These are phyloP conservation scores for Apophysomyces ossiformis DNA, from an alignment of 371 early-diverging fungal species.

Conservation along the genomic window DNA sequence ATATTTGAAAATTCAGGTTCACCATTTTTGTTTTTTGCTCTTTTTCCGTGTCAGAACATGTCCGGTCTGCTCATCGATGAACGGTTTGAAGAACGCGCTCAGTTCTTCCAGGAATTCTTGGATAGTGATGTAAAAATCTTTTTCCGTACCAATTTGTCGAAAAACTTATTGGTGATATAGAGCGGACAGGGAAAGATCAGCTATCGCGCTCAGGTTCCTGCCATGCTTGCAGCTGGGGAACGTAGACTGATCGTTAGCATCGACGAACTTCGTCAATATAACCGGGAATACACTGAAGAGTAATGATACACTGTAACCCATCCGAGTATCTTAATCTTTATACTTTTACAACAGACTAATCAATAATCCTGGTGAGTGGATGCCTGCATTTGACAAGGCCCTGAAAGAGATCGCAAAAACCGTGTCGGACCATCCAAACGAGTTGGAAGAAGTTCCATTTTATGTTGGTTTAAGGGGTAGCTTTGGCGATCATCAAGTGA, in stretches of 20 bases:
- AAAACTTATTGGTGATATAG: not conserved
- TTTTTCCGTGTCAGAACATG: conserved; percentile 5
- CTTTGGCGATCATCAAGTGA: conserved; percentile 91
- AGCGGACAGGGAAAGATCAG: conserved; percentile 41
- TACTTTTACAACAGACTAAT: conserved; percentile 57
- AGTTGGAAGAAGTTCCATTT: conserved; percentile 53
- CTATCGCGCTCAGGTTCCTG: conserved; percentile 72
- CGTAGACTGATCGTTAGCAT: conserved; percentile 87
- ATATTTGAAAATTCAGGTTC: no score
- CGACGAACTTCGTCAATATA: conserved; percentile 85
- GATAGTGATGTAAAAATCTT: conserved; percentile 30
- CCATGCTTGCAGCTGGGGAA: conserved; percentile 65
- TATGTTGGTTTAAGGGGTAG: conserved; percentile 93
- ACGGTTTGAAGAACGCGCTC: conserved; percentile 25
- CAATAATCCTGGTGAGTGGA: conserved; percentile 78
- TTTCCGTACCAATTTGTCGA: not conserved
- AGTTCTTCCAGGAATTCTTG: conserved; percentile 34
- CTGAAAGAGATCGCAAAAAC: conserved; percentile 64
- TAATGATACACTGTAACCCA: conserved; percentile 28
- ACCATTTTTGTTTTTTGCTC: not conserved
- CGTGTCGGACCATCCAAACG: conserved; percentile 33
- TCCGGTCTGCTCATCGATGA: conserved; percentile 28
- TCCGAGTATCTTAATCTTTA: not conserved
- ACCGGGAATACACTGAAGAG: conserved; percentile 70
- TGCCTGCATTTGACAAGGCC: conserved; percentile 87